phyloP scores from a whole-genome alignment of 192 early-diverging fungal genomes.

The Jimgerdemannia lactiflua region DNA sequence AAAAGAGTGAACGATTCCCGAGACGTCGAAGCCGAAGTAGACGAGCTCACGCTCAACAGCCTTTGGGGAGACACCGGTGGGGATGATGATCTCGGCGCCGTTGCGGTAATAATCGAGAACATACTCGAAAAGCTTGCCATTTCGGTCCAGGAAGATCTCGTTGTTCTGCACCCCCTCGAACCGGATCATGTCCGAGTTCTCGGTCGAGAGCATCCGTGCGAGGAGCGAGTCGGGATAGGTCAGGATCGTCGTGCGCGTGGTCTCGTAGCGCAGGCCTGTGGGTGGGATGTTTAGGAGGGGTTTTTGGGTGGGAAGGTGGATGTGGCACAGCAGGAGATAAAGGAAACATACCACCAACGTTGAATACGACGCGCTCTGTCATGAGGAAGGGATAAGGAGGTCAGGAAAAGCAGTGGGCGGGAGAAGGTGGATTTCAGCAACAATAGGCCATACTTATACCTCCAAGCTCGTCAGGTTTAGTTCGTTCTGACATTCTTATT shows the following conservation, averaged over 20 bases:
- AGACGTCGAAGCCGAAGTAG: not conserved
- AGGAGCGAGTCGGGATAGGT: not conserved
- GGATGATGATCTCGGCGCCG: not conserved
- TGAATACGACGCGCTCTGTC: too few relatives aligned
- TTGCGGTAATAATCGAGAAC: not conserved
- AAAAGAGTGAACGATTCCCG: not conserved
- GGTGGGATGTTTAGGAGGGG: too few relatives aligned
- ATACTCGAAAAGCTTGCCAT: not conserved
- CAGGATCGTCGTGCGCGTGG: not conserved
- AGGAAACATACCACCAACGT: too few relatives aligned
- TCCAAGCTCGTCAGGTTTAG: too few relatives aligned
- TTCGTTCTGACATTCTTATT: too few relatives aligned
- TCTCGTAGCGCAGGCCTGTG: not conserved
- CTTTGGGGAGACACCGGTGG: not conserved
- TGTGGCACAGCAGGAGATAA: too few relatives aligned
- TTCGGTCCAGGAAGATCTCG: not conserved
- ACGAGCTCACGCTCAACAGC: not conserved
- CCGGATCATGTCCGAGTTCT: not conserved
- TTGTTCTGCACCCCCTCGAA: not conserved
- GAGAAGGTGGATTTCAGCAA: too few relatives aligned
- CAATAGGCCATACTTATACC: too few relatives aligned
- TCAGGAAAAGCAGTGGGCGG: too few relatives aligned
- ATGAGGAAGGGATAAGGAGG: too few relatives aligned
- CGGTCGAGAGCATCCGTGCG: not conserved
- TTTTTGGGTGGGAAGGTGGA: too few relatives aligned